These are phyloP conservation scores for Claviceps africana DNA, from an alignment of 2,329 filamentous ascomycete genomes.

Conservation along the genomic window DNA sequence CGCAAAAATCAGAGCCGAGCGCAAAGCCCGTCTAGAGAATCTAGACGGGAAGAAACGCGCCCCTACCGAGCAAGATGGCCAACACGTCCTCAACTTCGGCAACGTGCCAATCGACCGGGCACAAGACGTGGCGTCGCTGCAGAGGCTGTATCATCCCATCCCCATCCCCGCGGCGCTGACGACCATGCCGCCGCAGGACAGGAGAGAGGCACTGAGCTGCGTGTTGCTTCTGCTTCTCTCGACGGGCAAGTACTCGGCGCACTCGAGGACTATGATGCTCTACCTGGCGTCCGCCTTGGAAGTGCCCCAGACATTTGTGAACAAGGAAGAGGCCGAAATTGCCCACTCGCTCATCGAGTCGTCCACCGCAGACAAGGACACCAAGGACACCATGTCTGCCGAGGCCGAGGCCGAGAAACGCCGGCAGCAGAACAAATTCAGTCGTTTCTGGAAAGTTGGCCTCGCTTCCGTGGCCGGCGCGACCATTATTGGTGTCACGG, in stretches of 20 bases:
- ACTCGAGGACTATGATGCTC: conserved; percentile 56
- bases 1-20: conserved; percentile 31
- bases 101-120: conserved; percentile 19
- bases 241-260: conserved; percentile 58
- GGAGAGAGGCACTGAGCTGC: conserved; percentile 52
- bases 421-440: conserved; percentile 53
- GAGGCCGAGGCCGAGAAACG: conserved; percentile 64
- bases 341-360: conserved; percentile 61
- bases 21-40: conserved; percentile 29
- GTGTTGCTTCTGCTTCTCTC: conserved; percentile 57
- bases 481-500: conserved; percentile 79
- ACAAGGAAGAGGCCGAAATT: conserved; percentile 59
- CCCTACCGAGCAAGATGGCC: conserved; percentile 19
- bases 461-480: conserved; percentile 80
- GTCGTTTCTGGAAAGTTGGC: conserved; percentile 79
- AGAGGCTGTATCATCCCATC: conserved; percentile 38
- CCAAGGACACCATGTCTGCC: conserved; percentile 45
- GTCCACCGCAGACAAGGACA: conserved; percentile 28
- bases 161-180: conserved; percentile 32
- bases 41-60: conserved; percentile 24
- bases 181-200: conserved; percentile 42
- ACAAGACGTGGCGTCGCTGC: conserved; percentile 30
- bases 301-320: conserved; percentile 46
- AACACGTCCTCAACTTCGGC: conserved; percentile 29
- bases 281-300: conserved; percentile 54